Evolutionary conservation across 2,329 filamentous ascomycete species (phyloP), one percentile per base, ranked within the genome.

Genomic region (Nemania diffusa): DNA sequence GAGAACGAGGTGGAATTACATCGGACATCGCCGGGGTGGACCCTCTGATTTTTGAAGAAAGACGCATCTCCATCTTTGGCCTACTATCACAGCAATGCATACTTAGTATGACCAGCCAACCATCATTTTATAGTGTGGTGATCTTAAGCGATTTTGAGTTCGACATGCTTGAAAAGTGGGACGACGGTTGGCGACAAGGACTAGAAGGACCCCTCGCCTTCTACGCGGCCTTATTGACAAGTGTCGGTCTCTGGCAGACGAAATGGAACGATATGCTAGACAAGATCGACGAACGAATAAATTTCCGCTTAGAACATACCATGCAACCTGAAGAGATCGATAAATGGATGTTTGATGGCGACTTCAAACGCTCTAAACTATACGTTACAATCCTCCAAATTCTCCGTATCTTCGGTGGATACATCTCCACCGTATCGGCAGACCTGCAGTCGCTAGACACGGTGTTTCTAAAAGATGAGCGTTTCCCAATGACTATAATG

Each of bases 401-500:
- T 34, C 27, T 58, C 22, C 56, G 56, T 15, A 58, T 58, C 1
- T 58, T 58, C 40, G n/a, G 27, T 7, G 56, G 48, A 1, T 48
- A 15, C n/a, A 48, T 58, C 20, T 6, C 26, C 3, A 22, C 40
- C 11, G 40, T 48, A 5, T 58, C 56, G 0, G 40, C 34, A 20
- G 44, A 59, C 9, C 40, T 62, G 20, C n/a, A 13, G 48, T 7
- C 2, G 13, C 27, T 62, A 20, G 59, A 56, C 15, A 7, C 15
- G 2, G 15, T 62, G 7, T 62, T 62, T 27, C 15, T 56, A 5
- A 13, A 27, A 1, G 8, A 34, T 1, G 0, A 9, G 5, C 1
- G 40, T n/a, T 62, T 62, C n/a, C 59, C 59, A 7, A 62, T 62
- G 59, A 20, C 0, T 3, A 6, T 56, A 0, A 62, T 62, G 59